A percentile compares a stretch with the other conserved stretches of the same genome.
Evolutionary conservation across 2,329 filamentous ascomycete genomes (phyloP).

Genomic region (Colletotrichum sojae): DNA sequence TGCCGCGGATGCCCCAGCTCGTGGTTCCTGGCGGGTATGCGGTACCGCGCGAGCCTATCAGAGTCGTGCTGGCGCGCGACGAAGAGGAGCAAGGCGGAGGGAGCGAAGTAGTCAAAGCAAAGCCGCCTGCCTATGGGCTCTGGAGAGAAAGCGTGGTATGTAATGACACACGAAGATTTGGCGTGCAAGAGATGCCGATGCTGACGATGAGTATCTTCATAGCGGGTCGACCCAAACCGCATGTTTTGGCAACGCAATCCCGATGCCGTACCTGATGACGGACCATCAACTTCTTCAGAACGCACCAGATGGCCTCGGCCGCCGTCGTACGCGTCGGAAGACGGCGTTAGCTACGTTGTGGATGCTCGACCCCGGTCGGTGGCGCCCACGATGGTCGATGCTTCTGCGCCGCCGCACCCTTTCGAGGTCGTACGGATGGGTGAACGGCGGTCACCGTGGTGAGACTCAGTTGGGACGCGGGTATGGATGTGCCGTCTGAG

Average conservation of each 20-base stretch:
- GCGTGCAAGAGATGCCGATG: neutral
- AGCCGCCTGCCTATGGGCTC: conserved; percentile 87
- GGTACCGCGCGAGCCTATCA: conserved; percentile 80
- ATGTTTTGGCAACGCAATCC: conserved; percentile 84
- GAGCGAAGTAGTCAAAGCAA: conserved; percentile 69
- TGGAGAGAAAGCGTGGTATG: conserved; percentile 87
- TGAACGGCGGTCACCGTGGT: conserved; percentile 12
- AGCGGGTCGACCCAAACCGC: conserved; percentile 84
- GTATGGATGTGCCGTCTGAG: too few relatives aligned
- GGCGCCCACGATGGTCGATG: conserved; percentile 52
- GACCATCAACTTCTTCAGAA: conserved; percentile 20
- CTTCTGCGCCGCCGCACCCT: conserved; percentile 62
- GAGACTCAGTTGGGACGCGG: neutral
- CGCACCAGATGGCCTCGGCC: conserved; percentile 65
- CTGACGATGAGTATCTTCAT: conserved; percentile 16
- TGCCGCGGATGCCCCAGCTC: conserved; percentile 55
- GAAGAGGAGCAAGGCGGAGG: conserved; percentile 71
- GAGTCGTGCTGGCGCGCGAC: conserved; percentile 80
- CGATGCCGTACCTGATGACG: conserved; percentile 45
- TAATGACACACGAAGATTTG: neutral
- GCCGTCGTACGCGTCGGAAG: conserved; percentile 83
- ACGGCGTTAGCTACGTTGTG: conserved; percentile 80
- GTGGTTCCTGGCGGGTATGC: conserved; percentile 75
- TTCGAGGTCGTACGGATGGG: conserved; percentile 55
- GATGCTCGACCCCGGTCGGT: conserved; percentile 75